Conservation (phyloP, 371 early-diverging fungal genomes). For the Dinochytrium kinnereticum region DNA sequence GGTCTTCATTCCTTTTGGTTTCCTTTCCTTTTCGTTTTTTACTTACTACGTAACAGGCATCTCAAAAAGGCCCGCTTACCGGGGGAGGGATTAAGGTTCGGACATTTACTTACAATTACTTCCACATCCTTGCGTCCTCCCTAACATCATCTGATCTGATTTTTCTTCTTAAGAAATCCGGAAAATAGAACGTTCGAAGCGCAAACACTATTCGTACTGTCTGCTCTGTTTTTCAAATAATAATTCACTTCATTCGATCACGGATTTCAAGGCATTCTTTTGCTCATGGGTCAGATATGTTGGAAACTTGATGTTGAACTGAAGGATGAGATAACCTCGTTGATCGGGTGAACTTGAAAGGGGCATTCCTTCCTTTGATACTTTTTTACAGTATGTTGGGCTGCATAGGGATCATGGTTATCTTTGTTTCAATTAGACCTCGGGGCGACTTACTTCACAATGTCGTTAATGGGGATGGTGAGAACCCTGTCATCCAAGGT, state of each 20-base stretch:
- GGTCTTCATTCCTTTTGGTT: not conserved
- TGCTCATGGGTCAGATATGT: constrained; percentile 51
- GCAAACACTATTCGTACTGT: not conserved
- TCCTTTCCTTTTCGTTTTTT: not conserved
- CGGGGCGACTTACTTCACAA: constrained; percentile 45
- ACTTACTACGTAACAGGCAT: not conserved
- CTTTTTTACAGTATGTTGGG: constrained; percentile 49
- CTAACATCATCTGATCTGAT: too few relatives aligned
- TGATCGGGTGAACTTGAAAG: constrained; percentile 37
- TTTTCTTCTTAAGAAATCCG: constrained; percentile 4
- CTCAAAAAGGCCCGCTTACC: constrained; percentile 10
- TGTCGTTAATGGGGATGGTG: constrained; percentile 55
- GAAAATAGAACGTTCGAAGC: not conserved
- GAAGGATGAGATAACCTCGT: constrained; percentile 50
- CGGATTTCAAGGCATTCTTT: constrained; percentile 46
- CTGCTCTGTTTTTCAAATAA: too few relatives aligned
- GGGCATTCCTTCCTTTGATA: constrained; percentile 59
- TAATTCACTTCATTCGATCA: constrained; percentile 30
- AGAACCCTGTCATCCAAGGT: constrained; percentile 56
- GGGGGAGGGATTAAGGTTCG: constrained; percentile 13
- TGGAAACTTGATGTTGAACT: constrained; percentile 54
- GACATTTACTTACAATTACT: not conserved
- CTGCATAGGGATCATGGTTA: constrained; percentile 33
- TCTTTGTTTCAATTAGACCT: not conserved
- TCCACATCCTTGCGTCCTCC: too few relatives aligned